A percentile compares a stretch with the other conserved stretches of the same genome.
phyloP scores from a whole-genome alignment of 176 grass and related monocot species.

The Carex littledalei region DNA sequence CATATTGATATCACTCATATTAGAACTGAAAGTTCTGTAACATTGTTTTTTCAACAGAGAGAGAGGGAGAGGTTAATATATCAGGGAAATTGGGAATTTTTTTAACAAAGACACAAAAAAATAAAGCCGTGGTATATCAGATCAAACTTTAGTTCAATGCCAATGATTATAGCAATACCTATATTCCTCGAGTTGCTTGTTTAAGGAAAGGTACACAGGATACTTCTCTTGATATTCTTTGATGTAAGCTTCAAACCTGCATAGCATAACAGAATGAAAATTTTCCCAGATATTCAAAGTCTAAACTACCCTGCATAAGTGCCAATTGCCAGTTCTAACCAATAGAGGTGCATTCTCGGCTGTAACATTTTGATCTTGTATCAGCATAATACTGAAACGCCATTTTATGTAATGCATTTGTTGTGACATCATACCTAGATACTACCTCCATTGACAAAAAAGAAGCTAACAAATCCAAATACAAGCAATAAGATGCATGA shows the following conservation, averaged over 20 bases:
- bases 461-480: neutral
- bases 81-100: neutral
- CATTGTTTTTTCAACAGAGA: neutral
- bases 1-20: neutral
- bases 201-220: conserved; percentile 58
- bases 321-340: neutral
- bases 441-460: neutral
- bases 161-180: conserved; percentile 29
- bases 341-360: neutral
- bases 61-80: neutral
- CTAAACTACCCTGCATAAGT: neutral
- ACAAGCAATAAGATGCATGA: neutral
- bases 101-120: neutral
- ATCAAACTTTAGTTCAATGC: neutral
- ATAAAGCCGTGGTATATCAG: neutral
- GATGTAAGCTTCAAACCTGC: conserved; percentile 75
- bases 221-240: conserved; percentile 89
- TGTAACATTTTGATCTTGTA: neutral
- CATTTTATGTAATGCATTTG: neutral
- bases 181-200: conserved; percentile 68
- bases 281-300: neutral
- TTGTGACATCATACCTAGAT: neutral
- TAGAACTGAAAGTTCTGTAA: neutral
- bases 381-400: neutral
- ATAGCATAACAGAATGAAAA: conserved; percentile 28